Percentiles rank a stretch among this genome's conserved stretches.
Conservation (phyloP, 192 early-diverging fungal species). For the Geranomyces michiganensis region DNA sequence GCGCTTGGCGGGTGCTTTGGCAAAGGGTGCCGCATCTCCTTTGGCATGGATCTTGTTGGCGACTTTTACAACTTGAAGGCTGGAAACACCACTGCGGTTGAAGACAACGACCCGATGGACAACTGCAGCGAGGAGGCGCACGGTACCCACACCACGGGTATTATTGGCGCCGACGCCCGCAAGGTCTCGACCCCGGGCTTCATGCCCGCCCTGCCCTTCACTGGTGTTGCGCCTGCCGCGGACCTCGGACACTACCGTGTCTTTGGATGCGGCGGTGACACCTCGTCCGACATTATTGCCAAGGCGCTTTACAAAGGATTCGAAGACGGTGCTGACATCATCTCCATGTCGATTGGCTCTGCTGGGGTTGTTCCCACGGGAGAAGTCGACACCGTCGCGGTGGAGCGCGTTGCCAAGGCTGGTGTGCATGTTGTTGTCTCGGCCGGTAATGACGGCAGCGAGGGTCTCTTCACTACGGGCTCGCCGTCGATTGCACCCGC, state of each 20-base stretch:
- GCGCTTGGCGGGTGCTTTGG: conserved; percentile 53
- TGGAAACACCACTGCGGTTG: neutral
- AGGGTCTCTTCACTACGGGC: conserved; percentile 57
- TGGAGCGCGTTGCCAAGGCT: conserved; percentile 49
- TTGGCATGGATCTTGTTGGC: conserved; percentile 50
- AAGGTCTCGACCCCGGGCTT: conserved; percentile 19
- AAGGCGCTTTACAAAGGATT: conserved; percentile 73
- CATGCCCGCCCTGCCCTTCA: conserved; percentile 20
- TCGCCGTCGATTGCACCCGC: conserved; percentile 33
- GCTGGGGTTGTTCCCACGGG: conserved; percentile 31
- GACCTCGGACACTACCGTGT: conserved; percentile 79
- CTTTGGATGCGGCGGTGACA: conserved; percentile 64
- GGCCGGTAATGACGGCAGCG: conserved; percentile 74
- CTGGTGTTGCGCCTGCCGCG: conserved; percentile 84
- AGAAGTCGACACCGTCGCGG: conserved; percentile 57
- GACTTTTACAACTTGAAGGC: conserved; percentile 36
- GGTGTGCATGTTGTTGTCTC: conserved; percentile 59
- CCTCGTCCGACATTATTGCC: conserved; percentile 72
- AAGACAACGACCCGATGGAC: conserved; percentile 50
- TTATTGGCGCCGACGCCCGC: conserved; percentile 43
- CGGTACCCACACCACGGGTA: conserved; percentile 59
- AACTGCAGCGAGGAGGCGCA: conserved; percentile 43
- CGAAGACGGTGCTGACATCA: conserved; percentile 73
- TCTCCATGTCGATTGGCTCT: conserved; percentile 80
- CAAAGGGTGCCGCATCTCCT: conserved; percentile 41